These are phyloP conservation scores for Amaranthus tricolor DNA, from an alignment of 179 eudicot genomes.

Conservation along the genomic window DNA sequence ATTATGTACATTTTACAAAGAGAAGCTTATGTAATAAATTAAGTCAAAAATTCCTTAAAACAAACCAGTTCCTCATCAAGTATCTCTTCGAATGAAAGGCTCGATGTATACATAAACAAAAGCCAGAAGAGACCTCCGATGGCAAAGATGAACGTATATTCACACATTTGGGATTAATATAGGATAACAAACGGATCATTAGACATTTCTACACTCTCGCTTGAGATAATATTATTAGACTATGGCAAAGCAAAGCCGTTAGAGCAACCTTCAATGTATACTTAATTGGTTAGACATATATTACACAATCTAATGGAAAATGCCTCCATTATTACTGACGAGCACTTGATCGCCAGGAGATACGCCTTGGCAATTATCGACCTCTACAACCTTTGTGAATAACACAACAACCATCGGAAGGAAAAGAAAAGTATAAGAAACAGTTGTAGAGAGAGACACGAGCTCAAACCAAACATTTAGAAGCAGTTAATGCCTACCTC, in stretches of 20 bases:
- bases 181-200: neutral
- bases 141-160: neutral
- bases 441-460: neutral
- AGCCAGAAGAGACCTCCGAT: neutral
- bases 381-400: conserved; percentile 15
- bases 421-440: neutral
- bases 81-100: neutral
- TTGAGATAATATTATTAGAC: neutral
- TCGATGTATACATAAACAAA: neutral
- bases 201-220: neutral
- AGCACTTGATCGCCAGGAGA: neutral
- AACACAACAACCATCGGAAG: neutral
- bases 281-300: neutral
- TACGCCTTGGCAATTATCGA: conserved; percentile 1
- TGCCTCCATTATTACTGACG: conserved; percentile 9
- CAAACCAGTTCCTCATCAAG: neutral
- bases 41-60: conserved; percentile 9
- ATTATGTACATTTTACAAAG: neutral
- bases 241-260: no score
- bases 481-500: conserved; percentile 33
- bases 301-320: neutral
- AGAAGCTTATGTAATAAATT: neutral
- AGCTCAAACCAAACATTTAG: neutral
- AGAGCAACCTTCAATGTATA: no score
- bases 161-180: neutral